Percentiles rank a stretch among this genome's conserved stretches.
Evolutionary conservation across 176 grass and related monocot genomes (phyloP).

Genomic region (Zoysia pacifica): DNA sequence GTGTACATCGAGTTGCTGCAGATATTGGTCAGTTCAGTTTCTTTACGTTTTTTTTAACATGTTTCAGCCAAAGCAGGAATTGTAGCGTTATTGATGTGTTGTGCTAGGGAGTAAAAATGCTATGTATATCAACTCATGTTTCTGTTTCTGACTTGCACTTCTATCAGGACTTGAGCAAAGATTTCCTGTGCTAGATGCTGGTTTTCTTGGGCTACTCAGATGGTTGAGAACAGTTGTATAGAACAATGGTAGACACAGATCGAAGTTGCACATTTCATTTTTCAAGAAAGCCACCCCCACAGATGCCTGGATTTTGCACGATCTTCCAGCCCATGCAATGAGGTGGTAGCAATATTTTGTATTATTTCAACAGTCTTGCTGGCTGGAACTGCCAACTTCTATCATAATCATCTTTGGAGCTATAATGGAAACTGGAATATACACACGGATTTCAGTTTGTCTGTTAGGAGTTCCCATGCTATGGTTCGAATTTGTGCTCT

Average conservation of each 20-base stretch:
- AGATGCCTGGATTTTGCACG: neutral
- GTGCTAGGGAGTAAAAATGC: neutral
- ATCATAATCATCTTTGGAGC: neutral
- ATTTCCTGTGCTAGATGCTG: conserved; percentile 75
- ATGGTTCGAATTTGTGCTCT: too few relatives aligned
- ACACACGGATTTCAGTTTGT: neutral
- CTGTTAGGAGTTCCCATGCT: neutral
- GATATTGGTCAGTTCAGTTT: conserved; percentile 70
- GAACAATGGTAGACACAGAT: neutral
- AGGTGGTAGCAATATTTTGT: neutral
- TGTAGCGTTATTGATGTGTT: neutral
- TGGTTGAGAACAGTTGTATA: conserved; percentile 83
- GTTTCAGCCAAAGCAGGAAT: neutral
- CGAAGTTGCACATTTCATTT: neutral
- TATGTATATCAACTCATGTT: neutral
- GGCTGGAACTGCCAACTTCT: neutral
- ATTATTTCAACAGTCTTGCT: neutral
- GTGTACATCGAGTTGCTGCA: conserved; percentile 95
- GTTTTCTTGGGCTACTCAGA: conserved; percentile 76
- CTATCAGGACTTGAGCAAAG: conserved; percentile 73
- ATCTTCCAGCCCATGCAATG: neutral
- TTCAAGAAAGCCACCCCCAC: neutral
- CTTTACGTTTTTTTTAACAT: neutral
- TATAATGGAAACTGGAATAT: neutral
- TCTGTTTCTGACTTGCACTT: neutral